Base-by-base conservation (phyloP, 2,329 filamentous ascomycete genomes). In the Talaromyces sp. region DNA sequence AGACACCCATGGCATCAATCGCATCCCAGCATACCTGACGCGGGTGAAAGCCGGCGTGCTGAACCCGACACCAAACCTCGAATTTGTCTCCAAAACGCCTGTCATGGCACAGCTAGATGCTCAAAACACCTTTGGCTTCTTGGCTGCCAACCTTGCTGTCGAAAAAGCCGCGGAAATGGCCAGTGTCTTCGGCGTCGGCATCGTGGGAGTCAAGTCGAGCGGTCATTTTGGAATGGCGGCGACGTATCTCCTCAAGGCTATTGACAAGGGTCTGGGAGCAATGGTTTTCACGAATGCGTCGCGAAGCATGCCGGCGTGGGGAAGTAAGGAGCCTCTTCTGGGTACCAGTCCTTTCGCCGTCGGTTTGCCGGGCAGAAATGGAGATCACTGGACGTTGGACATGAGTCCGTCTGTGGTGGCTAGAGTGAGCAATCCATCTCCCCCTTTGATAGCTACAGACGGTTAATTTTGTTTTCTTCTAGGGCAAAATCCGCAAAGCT, bases 241-340 rank as follows among this genome's bases (percentile, higher is more conserved):
- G 9, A 67, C 65, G 9, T 67, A 68, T 28, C 58, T 70, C 11
- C 60, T 66, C 28, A 66, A 64, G 10, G 69, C 69, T 4, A 42
- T 70, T 10, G 47, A 63, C 15, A 27, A 22, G 25, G 68, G 66
- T n/a, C 60, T 66, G 42, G 61, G 60, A 19, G 61, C 64, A 60
- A 62, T 75, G 2, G 73, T 71, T 0, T 75, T 74, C 62, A 75
- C 73, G 11, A 75, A 75, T 54, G 71, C 72, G 0, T 67, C 65
- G 8, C 67, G 68, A 0, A 69, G 69, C 8, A 66, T 76, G 57
- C 71, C 73, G 0, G 69, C 72, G 0, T 76, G 71, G 67, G 74
- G 73, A 9, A 69, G 44, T 25, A 62, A 57, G 15, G 62, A 62
- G 33, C 44, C 49, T 27, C 55, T 61, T 32, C 33, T 63, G 51